Conservation (phyloP, 1,139 yeast genomes). For the Lodderomyces margitis region DNA sequence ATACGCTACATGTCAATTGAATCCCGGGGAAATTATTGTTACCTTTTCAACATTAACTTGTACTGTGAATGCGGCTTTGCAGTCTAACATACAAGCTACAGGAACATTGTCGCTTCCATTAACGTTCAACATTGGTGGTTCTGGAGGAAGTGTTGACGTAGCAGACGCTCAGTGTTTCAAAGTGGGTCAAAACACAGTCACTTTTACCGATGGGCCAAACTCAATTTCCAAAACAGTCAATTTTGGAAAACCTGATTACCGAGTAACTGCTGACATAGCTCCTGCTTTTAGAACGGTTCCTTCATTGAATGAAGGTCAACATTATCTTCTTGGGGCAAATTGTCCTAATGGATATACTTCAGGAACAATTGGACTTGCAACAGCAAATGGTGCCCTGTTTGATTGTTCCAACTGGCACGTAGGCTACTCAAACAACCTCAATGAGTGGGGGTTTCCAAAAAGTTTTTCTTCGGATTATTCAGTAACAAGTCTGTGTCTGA, state of each 20-base stretch:
- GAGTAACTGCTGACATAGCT: slow-evolving; percentile 8
- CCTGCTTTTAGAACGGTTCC: slow-evolving; percentile 17
- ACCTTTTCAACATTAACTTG: slow-evolving; percentile 25
- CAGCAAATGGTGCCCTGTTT: slow-evolving; percentile 13
- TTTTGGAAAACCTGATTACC: slow-evolving; percentile 11
- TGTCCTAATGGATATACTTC: slow-evolving; percentile 25
- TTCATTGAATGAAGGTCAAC: slow-evolving; percentile 17
- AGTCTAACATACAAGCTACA: slow-evolving; percentile 3
- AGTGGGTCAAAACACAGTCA: slow-evolving; percentile 25
- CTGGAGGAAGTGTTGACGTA: slow-evolving; percentile 19
- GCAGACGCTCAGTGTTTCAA: slow-evolving; percentile 19
- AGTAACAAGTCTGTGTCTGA: slow-evolving; percentile 16
- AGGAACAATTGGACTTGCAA: slow-evolving; percentile 24
- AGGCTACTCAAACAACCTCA: slow-evolving; percentile 22
- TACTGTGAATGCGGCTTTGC: slow-evolving; percentile 17
- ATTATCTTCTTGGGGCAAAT: slow-evolving; percentile 19
- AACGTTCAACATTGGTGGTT: slow-evolving; percentile 25
- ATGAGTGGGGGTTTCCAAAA: slow-evolving; percentile 23
- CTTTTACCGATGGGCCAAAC: slow-evolving; percentile 28
- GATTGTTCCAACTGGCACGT: slow-evolving; percentile 24
- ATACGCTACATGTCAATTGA: slow-evolving; percentile 27
- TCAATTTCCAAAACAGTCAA: slow-evolving; percentile 16
- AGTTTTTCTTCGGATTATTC: slow-evolving; percentile 10
- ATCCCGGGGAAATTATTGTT: slow-evolving; percentile 23
- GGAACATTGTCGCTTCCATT: slow-evolving; percentile 24